Percentiles rank a stretch among this genome's conserved stretches.
phyloP scores from a whole-genome alignment of 805 yeast species.

The Ogataea ramenticola region DNA sequence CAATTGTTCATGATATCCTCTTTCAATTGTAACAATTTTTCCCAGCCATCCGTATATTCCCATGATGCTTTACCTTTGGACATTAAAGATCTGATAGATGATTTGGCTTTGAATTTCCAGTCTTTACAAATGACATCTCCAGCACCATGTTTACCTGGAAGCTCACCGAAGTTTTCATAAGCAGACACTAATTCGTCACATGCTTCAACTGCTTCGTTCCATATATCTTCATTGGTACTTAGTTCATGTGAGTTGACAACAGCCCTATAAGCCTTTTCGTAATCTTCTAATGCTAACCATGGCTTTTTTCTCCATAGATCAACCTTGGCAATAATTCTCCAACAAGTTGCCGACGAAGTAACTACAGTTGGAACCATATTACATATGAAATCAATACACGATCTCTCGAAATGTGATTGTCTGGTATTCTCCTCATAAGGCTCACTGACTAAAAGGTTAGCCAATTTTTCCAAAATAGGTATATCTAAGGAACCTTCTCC shows the following conservation, averaged over 20 bases:
- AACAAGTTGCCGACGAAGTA: slow-evolving; percentile 59
- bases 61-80: slow-evolving; percentile 72
- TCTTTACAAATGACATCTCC: slow-evolving; percentile 85
- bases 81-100: slow-evolving; percentile 65
- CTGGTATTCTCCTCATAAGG: slow-evolving; percentile 30
- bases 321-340: slow-evolving; percentile 81
- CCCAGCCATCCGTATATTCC: slow-evolving; percentile 80
- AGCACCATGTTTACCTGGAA: slow-evolving; percentile 71
- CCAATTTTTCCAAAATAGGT: slow-evolving; percentile 67
- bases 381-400: slow-evolving; percentile 68
- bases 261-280: slow-evolving; percentile 82
- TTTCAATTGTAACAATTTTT: slow-evolving; percentile 46
- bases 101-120: slow-evolving; percentile 81
- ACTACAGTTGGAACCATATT: slow-evolving; percentile 60
- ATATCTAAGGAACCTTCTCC: slow-evolving; percentile 68
- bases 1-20: slow-evolving; percentile 27
- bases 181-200: slow-evolving; percentile 78
- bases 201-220: slow-evolving; percentile 76
- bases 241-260: slow-evolving; percentile 57
- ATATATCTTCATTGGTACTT: slow-evolving; percentile 49
- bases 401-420: slow-evolving; percentile 54
- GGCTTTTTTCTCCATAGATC: slow-evolving; percentile 83
- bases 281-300: slow-evolving; percentile 80
- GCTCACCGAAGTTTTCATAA: slow-evolving; percentile 80
- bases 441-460: slow-evolving; percentile 53